Evolutionary conservation across 495 filamentous ascomycete genomes (phyloP).

Genomic region (Sabuloglossum arenarium): DNA sequence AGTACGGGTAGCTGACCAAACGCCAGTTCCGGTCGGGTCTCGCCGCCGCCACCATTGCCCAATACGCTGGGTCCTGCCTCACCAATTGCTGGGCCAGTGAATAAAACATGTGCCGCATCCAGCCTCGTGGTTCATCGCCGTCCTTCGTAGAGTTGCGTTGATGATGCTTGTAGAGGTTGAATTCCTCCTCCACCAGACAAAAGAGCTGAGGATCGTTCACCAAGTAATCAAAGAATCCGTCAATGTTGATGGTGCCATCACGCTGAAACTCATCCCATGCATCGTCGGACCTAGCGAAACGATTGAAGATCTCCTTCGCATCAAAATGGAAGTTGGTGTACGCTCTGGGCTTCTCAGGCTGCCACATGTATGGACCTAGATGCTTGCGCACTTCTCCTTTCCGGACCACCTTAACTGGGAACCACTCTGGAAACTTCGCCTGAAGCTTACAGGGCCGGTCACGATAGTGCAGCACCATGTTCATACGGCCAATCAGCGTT

Average conservation of each 20-base stretch:
- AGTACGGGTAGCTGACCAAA: background rate
- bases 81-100: background rate
- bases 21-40: background rate
- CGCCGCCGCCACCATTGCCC: background rate
- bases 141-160: background rate
- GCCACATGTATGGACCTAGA: background rate
- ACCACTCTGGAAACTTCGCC: background rate
- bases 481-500: background rate
- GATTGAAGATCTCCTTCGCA: background rate
- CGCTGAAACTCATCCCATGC: background rate
- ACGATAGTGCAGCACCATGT: background rate
- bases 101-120: background rate
- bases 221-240: background rate
- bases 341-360: background rate
- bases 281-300: background rate
- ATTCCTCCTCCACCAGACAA: background rate
- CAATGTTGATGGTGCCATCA: background rate
- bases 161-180: background rate
- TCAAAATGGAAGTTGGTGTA: background rate
- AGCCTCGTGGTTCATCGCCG: background rate
- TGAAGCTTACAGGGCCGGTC: background rate
- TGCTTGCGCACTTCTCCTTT: background rate
- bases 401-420: background rate
- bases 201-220: background rate
- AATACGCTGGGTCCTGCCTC: background rate